These are phyloP conservation scores for Ricinus communis DNA, from an alignment of 345 rosid genomes.

Conservation along the genomic window DNA sequence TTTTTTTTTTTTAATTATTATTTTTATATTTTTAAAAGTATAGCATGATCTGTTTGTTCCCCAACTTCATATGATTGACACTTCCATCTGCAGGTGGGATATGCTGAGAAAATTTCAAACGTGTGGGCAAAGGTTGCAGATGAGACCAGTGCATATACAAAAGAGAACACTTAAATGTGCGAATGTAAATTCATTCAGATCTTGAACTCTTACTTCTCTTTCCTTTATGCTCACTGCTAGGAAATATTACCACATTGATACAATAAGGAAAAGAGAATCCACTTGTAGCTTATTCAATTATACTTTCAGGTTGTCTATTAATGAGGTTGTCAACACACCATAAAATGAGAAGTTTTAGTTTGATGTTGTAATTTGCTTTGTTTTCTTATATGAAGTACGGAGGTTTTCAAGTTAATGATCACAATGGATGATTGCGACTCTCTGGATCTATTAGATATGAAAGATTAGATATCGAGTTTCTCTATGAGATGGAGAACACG, in stretches of 20 bases:
- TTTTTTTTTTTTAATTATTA: no score
- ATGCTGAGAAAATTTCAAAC: constrained; percentile 86
- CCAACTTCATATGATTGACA: neutral
- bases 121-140: constrained; percentile 92
- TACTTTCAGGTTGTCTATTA: constrained; percentile 1
- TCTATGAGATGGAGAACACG: no score
- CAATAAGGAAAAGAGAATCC: constrained; percentile 11
- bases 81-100: constrained; percentile 64
- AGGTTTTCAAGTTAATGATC: neutral
- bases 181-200: constrained; percentile 51
- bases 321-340: constrained; percentile 1
- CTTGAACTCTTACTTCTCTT: constrained; percentile 15
- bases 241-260: constrained; percentile 5
- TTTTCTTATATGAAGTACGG: neutral
- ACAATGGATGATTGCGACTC: no score
- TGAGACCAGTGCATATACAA: constrained; percentile 71
- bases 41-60: neutral
- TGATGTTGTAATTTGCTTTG: constrained; percentile 12
- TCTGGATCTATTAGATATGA: no score
- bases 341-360: neutral
- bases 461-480: no score
- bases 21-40: neutral
- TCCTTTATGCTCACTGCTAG: constrained; percentile 11
- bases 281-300: constrained; percentile 2
- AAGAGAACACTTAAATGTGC: constrained; percentile 38